Evolutionary conservation across 2,329 filamentous ascomycete genomes (phyloP), one percentile per base, ranked within the genome.

Genomic region (Elsinoe necatrix): DNA sequence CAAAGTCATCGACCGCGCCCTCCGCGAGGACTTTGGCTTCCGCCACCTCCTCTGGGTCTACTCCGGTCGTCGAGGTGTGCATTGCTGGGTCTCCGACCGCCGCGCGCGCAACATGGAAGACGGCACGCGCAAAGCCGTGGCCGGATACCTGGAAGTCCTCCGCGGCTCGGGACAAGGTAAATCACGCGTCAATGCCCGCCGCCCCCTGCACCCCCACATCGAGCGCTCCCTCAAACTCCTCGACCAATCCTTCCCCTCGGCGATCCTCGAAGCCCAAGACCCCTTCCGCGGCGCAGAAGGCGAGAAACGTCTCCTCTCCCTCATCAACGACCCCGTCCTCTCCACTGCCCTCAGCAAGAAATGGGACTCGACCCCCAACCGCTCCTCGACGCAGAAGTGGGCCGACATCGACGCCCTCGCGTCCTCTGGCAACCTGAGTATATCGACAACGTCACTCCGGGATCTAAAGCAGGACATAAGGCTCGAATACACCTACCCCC

Each of bases 1-100:
- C 69, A 93, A 95, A 68, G 89, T 96, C 14, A 79, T 97, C 11
- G 92, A 97, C 69, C 79, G 82, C 11, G 90, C 91, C 0, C 72
- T 98, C 63, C 80, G 90, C 54, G 89, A 97, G 18, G 93, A 98
- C 71, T 96, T 98, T 73, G 93, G 91, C 45, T 98, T 96, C 73
- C 84, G 87, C 68, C 92, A 98, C 72, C 92, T 98, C 66, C 80
- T 98, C 71, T 98, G 93, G 93, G 91, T 98, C 5, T 98, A 98
- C 72, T 98, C 93, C 0, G 93, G 93, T 63, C 86, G 93, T 71
- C 83, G 93, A 79, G 93, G 93, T 75, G 91, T 88, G 27, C 93
- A 98, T 83, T 93, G 93, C 4, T 98, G 93, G 93, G 87, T 98
- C 9, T 97, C 92, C 68, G 93, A 98, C 70, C 88, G 86, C 67